phyloP scores from a whole-genome alignment of 148 eudicot genomes.

The Polygonum maritimum region DNA sequence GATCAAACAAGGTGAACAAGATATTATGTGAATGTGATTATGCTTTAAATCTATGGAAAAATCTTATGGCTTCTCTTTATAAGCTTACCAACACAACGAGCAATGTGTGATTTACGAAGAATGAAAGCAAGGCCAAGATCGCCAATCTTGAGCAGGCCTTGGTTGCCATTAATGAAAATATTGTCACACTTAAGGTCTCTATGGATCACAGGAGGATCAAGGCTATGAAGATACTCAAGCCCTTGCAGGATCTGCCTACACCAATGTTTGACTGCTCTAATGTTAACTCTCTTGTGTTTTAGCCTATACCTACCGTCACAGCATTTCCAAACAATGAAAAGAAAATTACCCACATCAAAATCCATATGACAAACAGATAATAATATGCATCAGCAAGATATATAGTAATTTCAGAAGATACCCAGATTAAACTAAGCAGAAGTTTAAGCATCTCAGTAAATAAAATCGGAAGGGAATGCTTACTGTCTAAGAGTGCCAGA shows the following conservation, averaged over 20 bases:
- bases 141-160: background rate
- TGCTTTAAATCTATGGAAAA: background rate
- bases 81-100: constrained; percentile 1
- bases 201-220: constrained; percentile 4
- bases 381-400: too few species aligned
- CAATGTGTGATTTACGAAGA: background rate
- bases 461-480: background rate
- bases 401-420: background rate
- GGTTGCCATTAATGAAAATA: constrained; percentile 1
- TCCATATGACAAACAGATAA: background rate
- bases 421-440: background rate
- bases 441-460: too few species aligned
- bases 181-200: constrained; percentile 6
- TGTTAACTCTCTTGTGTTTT: background rate
- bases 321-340: background rate
- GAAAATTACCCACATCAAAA: background rate
- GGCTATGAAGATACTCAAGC: constrained; percentile 4
- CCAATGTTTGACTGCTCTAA: background rate
- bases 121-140: constrained; percentile 4
- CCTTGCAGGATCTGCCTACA: constrained; percentile 4
- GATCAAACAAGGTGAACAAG: background rate
- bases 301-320: constrained; percentile 11
- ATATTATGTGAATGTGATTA: too few species aligned
- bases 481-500: constrained; percentile 6
- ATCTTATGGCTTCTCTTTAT: background rate